Percentiles rank a stretch among this genome's conserved stretches.
These are phyloP conservation scores for Hypoxylon perforatum DNA, from an alignment of 495 filamentous ascomycete species.

Conservation along the genomic window DNA sequence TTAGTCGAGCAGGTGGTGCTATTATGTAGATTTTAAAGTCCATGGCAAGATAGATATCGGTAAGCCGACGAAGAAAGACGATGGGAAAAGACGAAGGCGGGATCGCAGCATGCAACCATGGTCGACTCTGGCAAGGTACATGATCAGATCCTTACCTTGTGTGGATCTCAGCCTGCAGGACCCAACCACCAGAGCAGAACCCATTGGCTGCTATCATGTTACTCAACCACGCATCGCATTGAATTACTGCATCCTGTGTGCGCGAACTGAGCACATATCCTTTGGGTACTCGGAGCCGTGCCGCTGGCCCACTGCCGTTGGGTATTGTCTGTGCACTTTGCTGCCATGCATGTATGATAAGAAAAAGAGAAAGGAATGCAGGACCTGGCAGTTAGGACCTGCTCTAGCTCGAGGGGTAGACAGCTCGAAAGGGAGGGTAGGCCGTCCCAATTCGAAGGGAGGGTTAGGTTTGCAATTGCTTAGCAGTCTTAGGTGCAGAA, in stretches of 20 bases:
- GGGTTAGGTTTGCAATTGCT: conserved; percentile 30
- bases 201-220: no score
- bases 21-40: no score
- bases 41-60: no score
- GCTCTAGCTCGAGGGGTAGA: conserved; percentile 26
- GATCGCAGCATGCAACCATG: no score
- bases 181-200: no score
- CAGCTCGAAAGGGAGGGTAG: conserved; percentile 7
- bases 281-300: not conserved
- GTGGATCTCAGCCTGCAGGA: conserved; percentile 2
- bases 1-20: no score
- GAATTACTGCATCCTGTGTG: not conserved
- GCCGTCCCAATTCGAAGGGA: conserved; percentile 19
- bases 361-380: conserved; percentile 7
- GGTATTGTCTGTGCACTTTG: no score
- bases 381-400: conserved; percentile 2
- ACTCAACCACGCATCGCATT: no score
- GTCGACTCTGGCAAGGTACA: no score
- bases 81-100: no score
- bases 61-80: no score
- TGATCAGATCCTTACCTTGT: conserved; percentile 14
- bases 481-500: conserved; percentile 13
- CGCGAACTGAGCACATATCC: not conserved
- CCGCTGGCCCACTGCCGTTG: not conserved
- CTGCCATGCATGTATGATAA: conserved; percentile 18